phyloP scores from a whole-genome alignment of 345 rosid genomes.

The Aquilaria malaccensis region DNA sequence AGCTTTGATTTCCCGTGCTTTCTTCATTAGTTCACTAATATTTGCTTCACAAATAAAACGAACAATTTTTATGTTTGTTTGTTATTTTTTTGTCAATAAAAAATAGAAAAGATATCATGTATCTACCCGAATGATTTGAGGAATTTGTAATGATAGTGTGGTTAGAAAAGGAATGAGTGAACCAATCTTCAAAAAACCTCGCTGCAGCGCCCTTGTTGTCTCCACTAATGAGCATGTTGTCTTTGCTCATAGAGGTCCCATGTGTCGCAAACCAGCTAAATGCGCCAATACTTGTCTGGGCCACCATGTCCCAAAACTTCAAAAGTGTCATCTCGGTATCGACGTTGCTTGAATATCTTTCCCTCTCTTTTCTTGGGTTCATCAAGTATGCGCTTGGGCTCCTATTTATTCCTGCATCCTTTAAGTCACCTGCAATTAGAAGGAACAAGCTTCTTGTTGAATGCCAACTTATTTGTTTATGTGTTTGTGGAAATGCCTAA shows the following conservation, averaged over 20 bases:
- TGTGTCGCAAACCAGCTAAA: slow-evolving; percentile 61
- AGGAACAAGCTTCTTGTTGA: too few species aligned
- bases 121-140: slow-evolving; percentile 1
- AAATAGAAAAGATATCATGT: too few species aligned
- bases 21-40: slow-evolving; percentile 8
- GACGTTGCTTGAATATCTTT: slow-evolving; percentile 28
- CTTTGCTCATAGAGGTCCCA: slow-evolving; percentile 55
- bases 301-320: slow-evolving; percentile 29
- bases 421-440: slow-evolving; percentile 33
- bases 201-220: slow-evolving; percentile 69
- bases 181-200: slow-evolving; percentile 55
- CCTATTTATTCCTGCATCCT: slow-evolving; percentile 45
- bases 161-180: slow-evolving; percentile 15
- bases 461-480: too few species aligned
- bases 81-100: not conserved
- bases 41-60: slow-evolving; percentile 13
- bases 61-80: not conserved
- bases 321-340: slow-evolving; percentile 49
- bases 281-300: slow-evolving; percentile 31
- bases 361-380: slow-evolving; percentile 46
- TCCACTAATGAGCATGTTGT: slow-evolving; percentile 49
- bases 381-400: slow-evolving; percentile 50
- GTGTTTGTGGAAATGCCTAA: not conserved
- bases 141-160: slow-evolving; percentile 1
- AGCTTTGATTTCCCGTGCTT: slow-evolving; percentile 28